phyloP scores from a whole-genome alignment of 768 basidiomycete species.

The Gautieria morchelliformis region DNA sequence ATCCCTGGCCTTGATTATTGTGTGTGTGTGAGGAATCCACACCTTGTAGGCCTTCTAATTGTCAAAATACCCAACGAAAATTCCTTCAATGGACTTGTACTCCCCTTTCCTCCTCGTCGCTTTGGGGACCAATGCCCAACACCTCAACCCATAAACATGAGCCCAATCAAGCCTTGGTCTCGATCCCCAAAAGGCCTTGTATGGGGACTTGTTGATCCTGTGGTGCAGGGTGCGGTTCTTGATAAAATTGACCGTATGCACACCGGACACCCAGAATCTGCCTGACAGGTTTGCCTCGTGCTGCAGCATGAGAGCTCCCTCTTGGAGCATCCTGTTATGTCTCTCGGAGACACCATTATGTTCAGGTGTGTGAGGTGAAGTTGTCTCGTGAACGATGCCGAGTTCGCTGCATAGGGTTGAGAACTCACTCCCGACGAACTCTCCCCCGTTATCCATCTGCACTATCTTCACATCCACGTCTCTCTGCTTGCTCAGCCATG shows the following conservation, averaged over 20 bases:
- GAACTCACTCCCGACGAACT: constrained; percentile 19
- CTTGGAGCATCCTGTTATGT: constrained; percentile 19
- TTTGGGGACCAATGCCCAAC: too few relatives aligned
- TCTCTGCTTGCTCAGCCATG: neutral
- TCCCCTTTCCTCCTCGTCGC: neutral
- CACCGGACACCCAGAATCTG: constrained; percentile 10
- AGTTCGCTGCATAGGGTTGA: constrained; percentile 8
- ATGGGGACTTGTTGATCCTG: constrained; percentile 11
- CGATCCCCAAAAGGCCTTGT: constrained; percentile 15
- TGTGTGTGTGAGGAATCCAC: neutral
- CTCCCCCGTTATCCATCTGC: constrained; percentile 20
- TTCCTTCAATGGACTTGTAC: neutral
- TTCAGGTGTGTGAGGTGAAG: constrained; percentile 19
- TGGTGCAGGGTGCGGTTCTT: neutral
- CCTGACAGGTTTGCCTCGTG: constrained; percentile 15
- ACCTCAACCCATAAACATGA: neutral
- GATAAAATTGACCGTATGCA: neutral
- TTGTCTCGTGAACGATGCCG: constrained; percentile 19
- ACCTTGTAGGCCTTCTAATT: neutral
- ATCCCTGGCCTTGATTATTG: neutral
- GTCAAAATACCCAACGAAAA: neutral
- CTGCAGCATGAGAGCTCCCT: constrained; percentile 17
- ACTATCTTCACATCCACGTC: neutral
- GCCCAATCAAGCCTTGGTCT: constrained; percentile 13
- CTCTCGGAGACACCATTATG: constrained; percentile 25